Evolutionary conservation across 75 land plant species (phyloP), one percentile per base, ranked within the genome.

Genomic region (Cryptomeria japonica): DNA sequence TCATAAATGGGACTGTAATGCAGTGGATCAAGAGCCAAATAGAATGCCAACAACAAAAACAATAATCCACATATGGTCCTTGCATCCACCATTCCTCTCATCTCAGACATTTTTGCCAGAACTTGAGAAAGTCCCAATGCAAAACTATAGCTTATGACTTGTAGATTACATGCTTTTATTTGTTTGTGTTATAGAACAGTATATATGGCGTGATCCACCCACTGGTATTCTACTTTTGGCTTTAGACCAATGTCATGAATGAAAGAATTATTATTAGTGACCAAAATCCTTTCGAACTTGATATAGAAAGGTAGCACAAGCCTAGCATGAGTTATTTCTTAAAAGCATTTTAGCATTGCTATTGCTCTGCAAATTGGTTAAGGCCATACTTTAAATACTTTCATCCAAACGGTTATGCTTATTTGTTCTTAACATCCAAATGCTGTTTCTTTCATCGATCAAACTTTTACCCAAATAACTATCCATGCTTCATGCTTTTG

Each of bases 21-120:
- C 5, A 88, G 70, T 61, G 93, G 93, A 73, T 92, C 93, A 25
- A 84, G 31, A 25, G 89, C 89, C 13, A 82, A 70, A 88, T 90
- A 79, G 68, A 89, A 22, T 31, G 87, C 90, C 11, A 88, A 14
- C 12, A n/a, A 9, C 4, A 46, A 7, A 5, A 88, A 8, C 58
- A 88, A 51, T 31, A 88, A 13, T 13, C 49, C 88, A 64, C 28
- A 25, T 64, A 64, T 64, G 70, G 70, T 7, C 31, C 70, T 64
- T 25, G 70, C n/a, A n/a, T 5, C n/a, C 25, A 14, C 41, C 3
- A 58, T 2, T 61, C 39, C 22, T 28, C 15, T 37, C 5, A 32
- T 22, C 34, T 38, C 47, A 5, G 70, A 6, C 70, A 64, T 64
- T 64, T 7, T 64, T 64, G n/a, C 9, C n/a, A 64, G 5, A 44